Conservation (phyloP, 2,329 filamentous ascomycete species). For the Diplocarpon mali region DNA sequence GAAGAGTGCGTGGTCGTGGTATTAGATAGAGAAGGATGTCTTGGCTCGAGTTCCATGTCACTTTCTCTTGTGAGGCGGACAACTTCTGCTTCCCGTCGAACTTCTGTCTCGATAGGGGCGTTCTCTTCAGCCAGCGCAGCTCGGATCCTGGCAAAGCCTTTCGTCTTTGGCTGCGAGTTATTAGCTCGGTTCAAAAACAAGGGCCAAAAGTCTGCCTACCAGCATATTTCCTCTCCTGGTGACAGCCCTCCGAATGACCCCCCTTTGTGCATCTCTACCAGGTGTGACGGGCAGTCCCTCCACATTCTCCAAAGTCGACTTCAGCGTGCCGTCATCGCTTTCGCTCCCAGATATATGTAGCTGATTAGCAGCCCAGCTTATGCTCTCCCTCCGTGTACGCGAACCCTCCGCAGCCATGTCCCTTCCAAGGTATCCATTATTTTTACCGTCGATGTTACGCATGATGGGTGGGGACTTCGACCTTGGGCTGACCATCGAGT, state of each 20-base stretch:
- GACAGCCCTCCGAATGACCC: conserved; percentile 72
- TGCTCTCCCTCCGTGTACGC: conserved; percentile 66
- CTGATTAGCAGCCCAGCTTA: conserved; percentile 84
- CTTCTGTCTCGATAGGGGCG: conserved; percentile 78
- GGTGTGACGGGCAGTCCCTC: conserved; percentile 33
- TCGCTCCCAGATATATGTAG: conserved; percentile 75
- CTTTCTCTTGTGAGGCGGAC: conserved; percentile 90
- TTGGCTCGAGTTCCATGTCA: conserved; percentile 52
- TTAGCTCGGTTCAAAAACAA: conserved; percentile 22
- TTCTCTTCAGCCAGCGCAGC: conserved; percentile 83
- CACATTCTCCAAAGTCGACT: conserved; percentile 29
- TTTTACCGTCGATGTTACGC: conserved; percentile 23
- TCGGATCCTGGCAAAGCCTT: conserved; percentile 86
- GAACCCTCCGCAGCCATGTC: conserved; percentile 34
- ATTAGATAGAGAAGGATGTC: conserved; percentile 36
- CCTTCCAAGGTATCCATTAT: conserved; percentile 40
- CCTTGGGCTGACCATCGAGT: conserved; percentile 54
- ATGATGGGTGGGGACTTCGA: conserved; percentile 66
- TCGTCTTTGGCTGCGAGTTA: conserved; percentile 70
- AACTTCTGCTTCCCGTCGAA: conserved; percentile 85
- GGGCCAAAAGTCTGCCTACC: conserved; percentile 40
- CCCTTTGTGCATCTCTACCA: conserved; percentile 49
- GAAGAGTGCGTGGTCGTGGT: conserved; percentile 53
- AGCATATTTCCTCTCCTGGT: conserved; percentile 81
- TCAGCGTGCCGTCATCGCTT: conserved; percentile 56